Conservation (phyloP, 2,329 filamentous ascomycete species). For the Alternaria brassicae region DNA sequence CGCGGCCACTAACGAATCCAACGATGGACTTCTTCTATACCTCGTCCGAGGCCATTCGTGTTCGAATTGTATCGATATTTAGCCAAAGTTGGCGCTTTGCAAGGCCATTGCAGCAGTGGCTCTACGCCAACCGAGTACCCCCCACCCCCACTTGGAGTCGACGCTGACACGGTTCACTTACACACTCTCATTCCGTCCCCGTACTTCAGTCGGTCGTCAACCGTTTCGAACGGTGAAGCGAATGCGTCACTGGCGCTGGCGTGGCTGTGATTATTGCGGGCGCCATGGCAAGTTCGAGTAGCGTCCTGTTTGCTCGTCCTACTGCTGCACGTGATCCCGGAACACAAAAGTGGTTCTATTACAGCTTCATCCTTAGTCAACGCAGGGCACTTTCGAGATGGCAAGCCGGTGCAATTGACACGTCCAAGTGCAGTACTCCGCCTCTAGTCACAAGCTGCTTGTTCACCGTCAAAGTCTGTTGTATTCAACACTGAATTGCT, state of each 20-base stretch:
- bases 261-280: constrained; percentile 13
- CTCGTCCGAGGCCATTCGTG: constrained; percentile 12
- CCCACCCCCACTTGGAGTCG: constrained; percentile 1
- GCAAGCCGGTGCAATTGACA: constrained; percentile 8
- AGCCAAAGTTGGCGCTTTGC: constrained; percentile 15
- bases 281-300: constrained; percentile 3
- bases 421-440: constrained; percentile 2
- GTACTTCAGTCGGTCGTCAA: constrained; percentile 3
- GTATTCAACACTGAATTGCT: constrained; percentile 15
- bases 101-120: constrained; percentile 5
- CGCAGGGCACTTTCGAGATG: constrained; percentile 4
- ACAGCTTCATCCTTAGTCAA: constrained; percentile 14
- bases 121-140: constrained; percentile 2
- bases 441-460: constrained; percentile 1
- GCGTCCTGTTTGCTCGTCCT: neutral
- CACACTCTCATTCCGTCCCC: constrained; percentile 3
- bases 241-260: constrained; percentile 17
- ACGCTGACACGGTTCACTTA: constrained; percentile 2
- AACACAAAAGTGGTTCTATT: constrained; percentile 13
- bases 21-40: constrained; percentile 12
- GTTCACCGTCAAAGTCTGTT: constrained; percentile 1
- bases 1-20: constrained; percentile 3
- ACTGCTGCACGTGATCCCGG: constrained; percentile 7
- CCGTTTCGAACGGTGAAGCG: constrained; percentile 16
- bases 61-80: constrained; percentile 18